phyloP scores from a whole-genome alignment of 2,329 filamentous ascomycete species.

The Paecilomyces dactylethromorphus region DNA sequence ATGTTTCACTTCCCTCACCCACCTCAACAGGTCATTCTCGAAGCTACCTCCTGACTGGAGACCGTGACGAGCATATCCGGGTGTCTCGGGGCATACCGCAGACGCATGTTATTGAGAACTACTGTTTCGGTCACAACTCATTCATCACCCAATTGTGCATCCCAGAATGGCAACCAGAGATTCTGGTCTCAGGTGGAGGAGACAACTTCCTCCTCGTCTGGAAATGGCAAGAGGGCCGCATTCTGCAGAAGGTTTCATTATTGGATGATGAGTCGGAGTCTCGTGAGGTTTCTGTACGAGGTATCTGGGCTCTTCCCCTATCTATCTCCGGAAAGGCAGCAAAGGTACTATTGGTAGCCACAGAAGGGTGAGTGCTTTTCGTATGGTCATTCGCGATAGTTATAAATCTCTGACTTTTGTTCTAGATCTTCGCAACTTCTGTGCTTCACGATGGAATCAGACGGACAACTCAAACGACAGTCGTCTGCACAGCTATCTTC shows the following conservation, averaged over 20 bases:
- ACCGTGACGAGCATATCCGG: conserved; percentile 79
- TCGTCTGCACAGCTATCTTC: conserved; percentile 53
- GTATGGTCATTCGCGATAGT: background rate
- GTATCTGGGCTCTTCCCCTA: conserved; percentile 41
- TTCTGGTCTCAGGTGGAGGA: conserved; percentile 80
- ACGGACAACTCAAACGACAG: conserved; percentile 45
- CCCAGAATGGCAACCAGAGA: conserved; percentile 47
- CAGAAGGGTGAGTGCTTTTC: conserved; percentile 49
- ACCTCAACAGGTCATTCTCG: conserved; percentile 43
- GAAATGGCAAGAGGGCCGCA: conserved; percentile 59
- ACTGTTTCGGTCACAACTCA: conserved; percentile 79
- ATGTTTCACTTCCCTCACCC: conserved; percentile 43
- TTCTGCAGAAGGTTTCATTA: conserved; percentile 26
- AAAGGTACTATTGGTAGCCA: conserved; percentile 42
- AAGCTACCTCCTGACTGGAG: conserved; percentile 59
- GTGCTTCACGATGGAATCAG: conserved; percentile 50
- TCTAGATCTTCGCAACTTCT: conserved; percentile 62
- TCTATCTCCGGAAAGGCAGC: conserved; percentile 5
- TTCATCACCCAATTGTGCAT: conserved; percentile 76
- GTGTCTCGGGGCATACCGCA: conserved; percentile 76
- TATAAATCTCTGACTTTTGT: conserved; percentile 32
- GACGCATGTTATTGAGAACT: conserved; percentile 79
- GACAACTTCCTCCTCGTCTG: conserved; percentile 73
- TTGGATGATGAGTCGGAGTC: conserved; percentile 11
- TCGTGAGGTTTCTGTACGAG: conserved; percentile 41